Evolutionary conservation across 768 basidiomycete species (phyloP).

Genomic region (Tulasnella sp.): DNA sequence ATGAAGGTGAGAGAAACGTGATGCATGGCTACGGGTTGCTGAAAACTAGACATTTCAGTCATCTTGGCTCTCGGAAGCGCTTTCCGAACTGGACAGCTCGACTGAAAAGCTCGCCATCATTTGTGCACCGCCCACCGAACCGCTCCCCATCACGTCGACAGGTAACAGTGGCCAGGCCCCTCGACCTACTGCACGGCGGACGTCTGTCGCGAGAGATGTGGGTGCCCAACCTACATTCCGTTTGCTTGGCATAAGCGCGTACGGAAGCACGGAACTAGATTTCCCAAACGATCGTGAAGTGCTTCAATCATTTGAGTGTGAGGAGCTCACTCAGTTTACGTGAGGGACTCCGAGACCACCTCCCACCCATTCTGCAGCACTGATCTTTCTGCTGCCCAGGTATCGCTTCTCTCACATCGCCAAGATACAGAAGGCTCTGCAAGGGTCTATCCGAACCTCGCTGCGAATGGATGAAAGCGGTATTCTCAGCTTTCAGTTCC

Average conservation of each 20-base stretch:
- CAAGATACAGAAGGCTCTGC: slow-evolving; percentile 71
- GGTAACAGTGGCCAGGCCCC: not conserved
- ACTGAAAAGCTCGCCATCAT: slow-evolving; percentile 85
- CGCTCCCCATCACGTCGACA: slow-evolving; percentile 38
- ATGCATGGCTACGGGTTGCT: not conserved
- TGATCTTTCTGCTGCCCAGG: slow-evolving; percentile 49
- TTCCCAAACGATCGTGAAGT: slow-evolving; percentile 93
- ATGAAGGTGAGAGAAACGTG: slow-evolving; percentile 61
- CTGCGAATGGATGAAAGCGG: slow-evolving; percentile 84
- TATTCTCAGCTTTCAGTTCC: slow-evolving; percentile 83
- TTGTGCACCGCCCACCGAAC: slow-evolving; percentile 60
- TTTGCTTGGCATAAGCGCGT: slow-evolving; percentile 77
- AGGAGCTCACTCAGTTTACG: slow-evolving; percentile 68
- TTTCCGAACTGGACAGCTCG: slow-evolving; percentile 87
- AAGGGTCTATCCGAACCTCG: slow-evolving; percentile 85
- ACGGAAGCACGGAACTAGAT: slow-evolving; percentile 95
- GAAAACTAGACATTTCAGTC: slow-evolving; percentile 51
- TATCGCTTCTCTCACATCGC: slow-evolving; percentile 82
- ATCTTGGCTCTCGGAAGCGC: slow-evolving; percentile 90
- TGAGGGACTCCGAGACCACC: slow-evolving; percentile 44
- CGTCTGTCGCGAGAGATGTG: slow-evolving; percentile 40
- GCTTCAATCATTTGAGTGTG: slow-evolving; percentile 87
- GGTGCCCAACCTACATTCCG: slow-evolving; percentile 67
- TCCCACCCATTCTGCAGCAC: not conserved
- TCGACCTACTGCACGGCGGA: not conserved